Percentiles rank a stretch among this genome's conserved stretches.
Conservation (phyloP, 1,139 yeast species). For the Yamadazyma mexicana region DNA sequence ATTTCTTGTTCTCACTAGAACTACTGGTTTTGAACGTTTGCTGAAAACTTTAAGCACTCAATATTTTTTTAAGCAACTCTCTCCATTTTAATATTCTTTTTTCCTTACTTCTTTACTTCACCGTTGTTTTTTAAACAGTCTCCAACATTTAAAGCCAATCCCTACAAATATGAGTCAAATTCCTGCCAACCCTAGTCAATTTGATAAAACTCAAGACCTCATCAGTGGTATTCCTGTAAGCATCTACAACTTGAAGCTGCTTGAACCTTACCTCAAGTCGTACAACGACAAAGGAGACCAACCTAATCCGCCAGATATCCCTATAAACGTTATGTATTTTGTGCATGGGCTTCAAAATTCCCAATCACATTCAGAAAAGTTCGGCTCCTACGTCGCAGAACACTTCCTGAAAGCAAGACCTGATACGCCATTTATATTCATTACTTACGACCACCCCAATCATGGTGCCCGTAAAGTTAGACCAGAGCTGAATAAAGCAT, state of each 20-base stretch:
- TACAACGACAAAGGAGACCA: slow-evolving; percentile 10
- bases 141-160: too few species aligned
- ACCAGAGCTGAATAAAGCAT: slow-evolving; percentile 34
- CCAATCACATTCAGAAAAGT: slow-evolving; percentile 29
- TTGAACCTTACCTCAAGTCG: slow-evolving; percentile 24
- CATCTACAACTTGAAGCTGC: slow-evolving; percentile 32
- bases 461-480: slow-evolving; percentile 55
- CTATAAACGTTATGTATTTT: slow-evolving; percentile 38
- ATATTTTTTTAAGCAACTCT: too few species aligned
- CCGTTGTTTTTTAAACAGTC: not conserved
- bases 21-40: not conserved
- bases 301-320: slow-evolving; percentile 21
- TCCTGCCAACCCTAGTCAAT: slow-evolving; percentile 1
- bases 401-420: slow-evolving; percentile 21
- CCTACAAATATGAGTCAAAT: not conserved
- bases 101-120: not conserved
- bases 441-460: slow-evolving; percentile 59
- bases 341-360: slow-evolving; percentile 39
- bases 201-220: slow-evolving; percentile 23
- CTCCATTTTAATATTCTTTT: too few species aligned
- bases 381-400: slow-evolving; percentile 31
- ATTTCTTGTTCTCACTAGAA: too few species aligned
- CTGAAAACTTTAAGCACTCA: not conserved
- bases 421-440: slow-evolving; percentile 40
- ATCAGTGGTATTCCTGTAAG: slow-evolving; percentile 37